These are phyloP conservation scores for Colletotrichum sp. DNA, from an alignment of 2,329 filamentous ascomycete species.

Conservation along the genomic window DNA sequence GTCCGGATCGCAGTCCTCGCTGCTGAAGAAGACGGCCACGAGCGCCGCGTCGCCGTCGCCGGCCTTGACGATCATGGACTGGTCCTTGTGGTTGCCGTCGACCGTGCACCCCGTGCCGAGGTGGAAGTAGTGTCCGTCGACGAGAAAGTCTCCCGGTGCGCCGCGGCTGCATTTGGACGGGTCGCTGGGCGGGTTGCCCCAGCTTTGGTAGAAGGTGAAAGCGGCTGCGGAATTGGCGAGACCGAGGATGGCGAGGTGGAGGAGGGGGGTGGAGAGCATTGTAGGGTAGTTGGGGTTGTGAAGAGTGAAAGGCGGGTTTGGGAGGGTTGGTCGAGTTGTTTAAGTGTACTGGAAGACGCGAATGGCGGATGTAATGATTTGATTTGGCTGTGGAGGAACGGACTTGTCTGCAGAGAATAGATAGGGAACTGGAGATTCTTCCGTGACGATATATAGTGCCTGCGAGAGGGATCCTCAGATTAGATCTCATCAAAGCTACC, in stretches of 20 bases:
- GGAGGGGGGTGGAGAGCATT: not conserved
- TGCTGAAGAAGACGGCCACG: not conserved
- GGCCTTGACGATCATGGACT: not conserved
- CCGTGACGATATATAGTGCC: not conserved
- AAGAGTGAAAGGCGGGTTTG: no score
- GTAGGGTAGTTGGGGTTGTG: rapidly evolving
- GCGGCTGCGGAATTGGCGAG: not conserved
- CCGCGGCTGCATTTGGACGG: not conserved
- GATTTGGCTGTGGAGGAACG: rapidly evolving
- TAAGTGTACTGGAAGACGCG: not conserved
- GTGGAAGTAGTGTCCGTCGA: not conserved
- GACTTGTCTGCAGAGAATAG: not conserved
- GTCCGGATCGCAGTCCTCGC: not conserved
- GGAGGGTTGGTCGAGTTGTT: no score
- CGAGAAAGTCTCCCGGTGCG: not conserved
- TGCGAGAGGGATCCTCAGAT: no score
- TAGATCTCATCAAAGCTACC: no score
- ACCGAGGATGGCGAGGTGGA: not conserved
- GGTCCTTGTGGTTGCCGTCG: not conserved
- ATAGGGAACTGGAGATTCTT: not conserved
- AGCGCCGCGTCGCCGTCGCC: not conserved
- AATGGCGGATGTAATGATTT: not conserved
- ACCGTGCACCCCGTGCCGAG: not conserved
- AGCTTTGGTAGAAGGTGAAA: not conserved
- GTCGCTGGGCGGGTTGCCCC: not conserved